Base-by-base conservation (phyloP, 106 monocot genomes). In the Acanthochlamys bracteata region DNA sequence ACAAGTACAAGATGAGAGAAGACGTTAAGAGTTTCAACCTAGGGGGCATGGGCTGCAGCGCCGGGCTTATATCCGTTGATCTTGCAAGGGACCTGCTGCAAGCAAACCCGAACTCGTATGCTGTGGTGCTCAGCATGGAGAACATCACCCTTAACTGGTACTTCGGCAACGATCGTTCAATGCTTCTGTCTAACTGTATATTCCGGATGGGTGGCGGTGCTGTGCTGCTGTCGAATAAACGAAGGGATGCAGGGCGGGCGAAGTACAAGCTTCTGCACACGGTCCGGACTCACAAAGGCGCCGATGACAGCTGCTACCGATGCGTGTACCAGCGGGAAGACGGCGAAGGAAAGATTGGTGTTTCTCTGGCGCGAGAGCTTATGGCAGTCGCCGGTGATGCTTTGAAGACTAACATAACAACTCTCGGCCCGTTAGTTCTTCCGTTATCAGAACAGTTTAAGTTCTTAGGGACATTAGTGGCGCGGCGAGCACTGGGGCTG, bases 11-110 rank as follows among this genome's bases (percentile, higher is more conserved):
- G 68, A 86, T 92, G 81, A 42, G 86, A 25, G 70, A 42, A 15
- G 87, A 87, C 59, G 25, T 92, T 40, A 92, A 87, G 76, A 84
- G 74, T 79, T 92, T 79, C 78, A 81, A 92, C 63, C 81, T 92
- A 21, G 92, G 81, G 4, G 92, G 92, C 16, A 92, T 92, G 92
- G 92, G 92, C 0, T 92, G 92, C 74, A 92, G 92, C 74, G 92
- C 92, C 4, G 92, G 92, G 7, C 79, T 92, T 25, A 92, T 92
- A 57, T 69, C 92, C 25, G 67, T 92, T 54, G 92, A 92, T 69
- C 79, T 92, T 4, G 92, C 87, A 10, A 81, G 77, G 73, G 75
- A 84, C 74, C 67, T 92, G 62, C 72, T 92, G 13, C 73, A 75
- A 63, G 73, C 84, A 12, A 87, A 84, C 69, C 71, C 78, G 4